These are phyloP conservation scores for Pseudozyma pruni DNA, from an alignment of 1,284 basidiomycete genomes.

Conservation along the genomic window DNA sequence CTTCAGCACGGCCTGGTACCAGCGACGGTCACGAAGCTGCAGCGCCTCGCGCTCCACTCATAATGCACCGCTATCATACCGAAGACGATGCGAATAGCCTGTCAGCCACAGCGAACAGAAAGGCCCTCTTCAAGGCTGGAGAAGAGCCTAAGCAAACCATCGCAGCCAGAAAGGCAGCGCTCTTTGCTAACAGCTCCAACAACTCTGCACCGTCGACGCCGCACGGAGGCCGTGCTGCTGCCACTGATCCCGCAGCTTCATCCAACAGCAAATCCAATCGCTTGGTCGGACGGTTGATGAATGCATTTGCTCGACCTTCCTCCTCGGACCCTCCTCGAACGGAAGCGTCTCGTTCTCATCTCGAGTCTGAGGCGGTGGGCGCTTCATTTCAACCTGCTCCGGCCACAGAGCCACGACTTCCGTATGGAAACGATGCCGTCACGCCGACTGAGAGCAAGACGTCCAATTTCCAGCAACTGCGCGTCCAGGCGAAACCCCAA, in stretches of 20 bases:
- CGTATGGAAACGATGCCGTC: neutral
- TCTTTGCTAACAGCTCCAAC: constrained; percentile 21
- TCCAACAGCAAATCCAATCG: constrained; percentile 23
- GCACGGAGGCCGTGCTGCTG: constrained; percentile 4
- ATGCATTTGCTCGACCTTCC: constrained; percentile 28
- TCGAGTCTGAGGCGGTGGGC: neutral
- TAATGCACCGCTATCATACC: constrained; percentile 33
- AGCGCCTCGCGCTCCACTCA: constrained; percentile 21
- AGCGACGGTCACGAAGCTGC: constrained; percentile 17
- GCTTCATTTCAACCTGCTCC: neutral
- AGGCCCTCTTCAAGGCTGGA: constrained; percentile 29
- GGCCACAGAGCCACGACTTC: neutral
- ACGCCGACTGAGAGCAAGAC: constrained; percentile 3
- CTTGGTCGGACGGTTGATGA: constrained; percentile 41
- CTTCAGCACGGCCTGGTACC: constrained; percentile 11
- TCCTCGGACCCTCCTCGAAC: constrained; percentile 14
- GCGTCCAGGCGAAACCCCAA: constrained; percentile 11
- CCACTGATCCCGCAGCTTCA: neutral
- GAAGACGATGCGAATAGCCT: constrained; percentile 20
- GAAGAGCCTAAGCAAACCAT: constrained; percentile 36
- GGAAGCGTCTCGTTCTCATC: neutral
- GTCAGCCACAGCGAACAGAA: constrained; percentile 6
- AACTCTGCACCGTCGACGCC: constrained; percentile 30
- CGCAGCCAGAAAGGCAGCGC: constrained; percentile 36
- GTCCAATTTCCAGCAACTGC: constrained; percentile 16